Evolutionary conservation across 192 early-diverging fungal species (phyloP).

Genomic region (Gaertneriomyces semiglobifer): DNA sequence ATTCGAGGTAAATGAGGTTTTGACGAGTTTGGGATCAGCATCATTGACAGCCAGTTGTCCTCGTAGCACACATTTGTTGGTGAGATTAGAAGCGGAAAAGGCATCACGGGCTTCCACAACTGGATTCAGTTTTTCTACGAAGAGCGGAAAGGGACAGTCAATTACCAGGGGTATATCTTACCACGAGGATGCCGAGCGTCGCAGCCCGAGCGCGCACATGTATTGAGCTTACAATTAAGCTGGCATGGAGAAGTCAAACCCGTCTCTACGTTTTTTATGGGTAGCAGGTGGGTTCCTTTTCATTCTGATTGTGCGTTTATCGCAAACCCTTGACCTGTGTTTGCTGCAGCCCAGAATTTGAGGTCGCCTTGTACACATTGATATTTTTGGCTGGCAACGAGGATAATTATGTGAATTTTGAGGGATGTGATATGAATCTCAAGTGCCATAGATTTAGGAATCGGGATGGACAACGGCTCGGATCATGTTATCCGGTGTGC

Average conservation of each 20-base stretch:
- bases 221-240: conserved; percentile 34
- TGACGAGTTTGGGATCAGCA: no score
- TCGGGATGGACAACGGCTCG: conserved; percentile 17
- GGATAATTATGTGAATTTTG: conserved; percentile 20
- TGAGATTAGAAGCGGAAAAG: conserved; percentile 23
- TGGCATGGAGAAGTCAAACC: conserved; percentile 43
- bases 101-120: conserved; percentile 41
- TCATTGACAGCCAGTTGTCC: no score
- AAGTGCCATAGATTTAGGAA: conserved; percentile 24
- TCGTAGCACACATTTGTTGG: conserved; percentile 33
- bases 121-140: conserved; percentile 38
- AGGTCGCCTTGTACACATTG: conserved; percentile 40
- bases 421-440: conserved; percentile 30
- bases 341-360: conserved; percentile 32
- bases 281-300: conserved; percentile 11
- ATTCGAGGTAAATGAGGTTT: conserved; percentile 18
- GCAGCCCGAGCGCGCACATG: conserved; percentile 19
- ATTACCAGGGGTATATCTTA: conserved; percentile 37
- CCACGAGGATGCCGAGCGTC: conserved; percentile 14
- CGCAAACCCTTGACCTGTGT: not conserved
- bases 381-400: conserved; percentile 31
- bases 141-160: conserved; percentile 28
- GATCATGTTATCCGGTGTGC: conserved; percentile 27
- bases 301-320: not conserved
- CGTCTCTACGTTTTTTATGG: conserved; percentile 38